These are phyloP conservation scores for Ricinus communis DNA, from an alignment of 345 rosid species.

Conservation along the genomic window DNA sequence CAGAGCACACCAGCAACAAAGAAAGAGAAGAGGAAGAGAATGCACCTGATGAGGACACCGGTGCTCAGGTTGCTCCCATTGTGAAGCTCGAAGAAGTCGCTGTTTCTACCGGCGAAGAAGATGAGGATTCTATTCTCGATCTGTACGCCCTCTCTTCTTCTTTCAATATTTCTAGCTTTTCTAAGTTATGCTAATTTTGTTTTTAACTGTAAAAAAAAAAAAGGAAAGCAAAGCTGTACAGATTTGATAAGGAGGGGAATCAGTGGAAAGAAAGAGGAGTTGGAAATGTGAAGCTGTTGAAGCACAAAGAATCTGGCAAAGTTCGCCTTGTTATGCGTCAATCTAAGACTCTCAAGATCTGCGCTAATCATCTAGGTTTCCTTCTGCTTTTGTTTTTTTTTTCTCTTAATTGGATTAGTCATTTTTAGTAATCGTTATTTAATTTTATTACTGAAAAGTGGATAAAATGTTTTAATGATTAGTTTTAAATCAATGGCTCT, in stretches of 20 bases:
- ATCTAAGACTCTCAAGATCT: constrained; percentile 94
- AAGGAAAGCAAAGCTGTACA: constrained; percentile 87
- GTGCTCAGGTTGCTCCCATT: constrained; percentile 86
- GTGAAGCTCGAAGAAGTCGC: constrained; percentile 82
- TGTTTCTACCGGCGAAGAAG: constrained; percentile 90
- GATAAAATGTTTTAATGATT: too few relatives aligned
- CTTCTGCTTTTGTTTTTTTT: background rate
- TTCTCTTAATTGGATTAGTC: background rate
- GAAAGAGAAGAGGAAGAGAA: constrained; percentile 61
- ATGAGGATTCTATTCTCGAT: constrained; percentile 78
- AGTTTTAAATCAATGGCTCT: too few relatives aligned
- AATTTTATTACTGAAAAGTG: too few relatives aligned
- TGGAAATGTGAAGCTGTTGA: constrained; percentile 83
- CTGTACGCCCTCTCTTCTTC: constrained; percentile 39
- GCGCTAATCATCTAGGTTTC: constrained; percentile 88
- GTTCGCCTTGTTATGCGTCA: constrained; percentile 93
- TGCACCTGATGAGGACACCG: constrained; percentile 83
- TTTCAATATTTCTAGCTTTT: background rate
- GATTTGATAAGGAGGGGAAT: constrained; percentile 74
- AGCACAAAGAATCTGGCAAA: constrained; percentile 73
- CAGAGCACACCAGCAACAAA: constrained; percentile 34
- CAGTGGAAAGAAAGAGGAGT: constrained; percentile 98
- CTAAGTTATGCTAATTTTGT: background rate
- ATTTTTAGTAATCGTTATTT: background rate
- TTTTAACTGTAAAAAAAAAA: constrained; percentile 33